Evolutionary conservation across 345 rosid genomes (phyloP).

Genomic region (Diplotaxis tenuifolia): DNA sequence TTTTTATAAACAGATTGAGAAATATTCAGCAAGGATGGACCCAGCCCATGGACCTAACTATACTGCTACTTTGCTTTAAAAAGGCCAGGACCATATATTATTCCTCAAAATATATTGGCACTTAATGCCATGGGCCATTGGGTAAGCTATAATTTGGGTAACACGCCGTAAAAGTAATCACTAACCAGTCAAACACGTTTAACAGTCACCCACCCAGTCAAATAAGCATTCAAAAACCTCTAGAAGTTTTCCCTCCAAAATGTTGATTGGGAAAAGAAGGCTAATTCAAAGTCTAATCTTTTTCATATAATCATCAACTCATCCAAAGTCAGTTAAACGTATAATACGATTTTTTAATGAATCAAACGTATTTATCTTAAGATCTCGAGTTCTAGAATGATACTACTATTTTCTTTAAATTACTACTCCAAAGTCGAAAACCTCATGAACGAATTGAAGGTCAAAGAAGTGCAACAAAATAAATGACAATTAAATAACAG

Average conservation of each 20-base stretch:
- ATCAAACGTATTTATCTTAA: background rate
- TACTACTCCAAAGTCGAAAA: background rate
- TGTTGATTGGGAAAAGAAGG: background rate
- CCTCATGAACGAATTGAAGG: background rate
- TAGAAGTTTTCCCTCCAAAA: conserved; percentile 16
- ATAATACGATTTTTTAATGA: too few relatives aligned
- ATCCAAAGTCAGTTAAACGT: background rate
- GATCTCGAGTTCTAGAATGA: background rate
- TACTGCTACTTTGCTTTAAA: background rate
- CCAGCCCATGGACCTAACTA: conserved; percentile 28
- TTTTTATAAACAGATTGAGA: background rate
- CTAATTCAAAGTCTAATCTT: conserved; percentile 1
- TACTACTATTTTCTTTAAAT: background rate
- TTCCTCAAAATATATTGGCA: background rate
- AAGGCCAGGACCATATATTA: background rate
- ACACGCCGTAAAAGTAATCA: conserved; percentile 1
- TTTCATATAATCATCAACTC: background rate
- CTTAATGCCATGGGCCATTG: background rate
- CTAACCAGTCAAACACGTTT: background rate
- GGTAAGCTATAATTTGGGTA: background rate
- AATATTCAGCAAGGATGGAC: background rate
- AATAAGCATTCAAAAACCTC: background rate
- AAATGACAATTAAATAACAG: conserved; percentile 11
- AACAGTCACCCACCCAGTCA: background rate
- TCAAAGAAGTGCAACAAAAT: conserved; percentile 15